Conservation (phyloP, 768 basidiomycete genomes). For the Rhodotorula taiwanensis region DNA sequence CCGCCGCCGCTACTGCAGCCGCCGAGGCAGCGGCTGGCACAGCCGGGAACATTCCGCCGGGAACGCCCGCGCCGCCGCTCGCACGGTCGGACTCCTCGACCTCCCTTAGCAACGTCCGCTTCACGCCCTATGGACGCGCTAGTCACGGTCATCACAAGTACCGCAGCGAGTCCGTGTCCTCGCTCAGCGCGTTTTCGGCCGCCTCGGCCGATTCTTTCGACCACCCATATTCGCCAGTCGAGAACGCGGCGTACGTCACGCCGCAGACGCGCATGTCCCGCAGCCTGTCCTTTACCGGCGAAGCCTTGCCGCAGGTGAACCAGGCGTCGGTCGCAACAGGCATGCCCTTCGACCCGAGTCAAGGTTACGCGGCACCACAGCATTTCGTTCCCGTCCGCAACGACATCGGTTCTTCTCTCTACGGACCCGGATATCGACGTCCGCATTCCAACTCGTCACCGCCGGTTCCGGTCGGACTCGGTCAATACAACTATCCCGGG, state of each 20-base stretch:
- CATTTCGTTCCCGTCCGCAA: neutral
- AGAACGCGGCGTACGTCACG: neutral
- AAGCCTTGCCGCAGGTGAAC: neutral
- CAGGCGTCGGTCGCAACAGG: neutral
- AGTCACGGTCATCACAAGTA: constrained; percentile 18
- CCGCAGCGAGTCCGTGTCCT: constrained; percentile 31
- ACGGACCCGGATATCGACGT: neutral
- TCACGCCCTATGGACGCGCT: constrained; percentile 26
- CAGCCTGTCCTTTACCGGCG: constrained; percentile 7
- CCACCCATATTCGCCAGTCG: neutral
- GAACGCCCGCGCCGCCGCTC: constrained; percentile 3
- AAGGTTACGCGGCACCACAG: neutral
- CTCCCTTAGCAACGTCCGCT: constrained; percentile 23
- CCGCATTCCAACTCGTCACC: constrained; percentile 21
- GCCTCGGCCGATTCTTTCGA: constrained; percentile 5
- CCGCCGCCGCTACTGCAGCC: neutral
- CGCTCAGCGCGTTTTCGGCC: constrained; percentile 5
- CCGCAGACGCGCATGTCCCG: neutral
- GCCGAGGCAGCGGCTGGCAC: neutral
- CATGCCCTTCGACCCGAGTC: neutral
- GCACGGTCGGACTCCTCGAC: constrained; percentile 12
- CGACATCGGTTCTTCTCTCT: neutral
- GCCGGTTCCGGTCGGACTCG: neutral
- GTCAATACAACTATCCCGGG: neutral
- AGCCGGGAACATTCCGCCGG: neutral